phyloP scores from a whole-genome alignment of 2,329 filamentous ascomycete genomes.

The Xylariales sp. region DNA sequence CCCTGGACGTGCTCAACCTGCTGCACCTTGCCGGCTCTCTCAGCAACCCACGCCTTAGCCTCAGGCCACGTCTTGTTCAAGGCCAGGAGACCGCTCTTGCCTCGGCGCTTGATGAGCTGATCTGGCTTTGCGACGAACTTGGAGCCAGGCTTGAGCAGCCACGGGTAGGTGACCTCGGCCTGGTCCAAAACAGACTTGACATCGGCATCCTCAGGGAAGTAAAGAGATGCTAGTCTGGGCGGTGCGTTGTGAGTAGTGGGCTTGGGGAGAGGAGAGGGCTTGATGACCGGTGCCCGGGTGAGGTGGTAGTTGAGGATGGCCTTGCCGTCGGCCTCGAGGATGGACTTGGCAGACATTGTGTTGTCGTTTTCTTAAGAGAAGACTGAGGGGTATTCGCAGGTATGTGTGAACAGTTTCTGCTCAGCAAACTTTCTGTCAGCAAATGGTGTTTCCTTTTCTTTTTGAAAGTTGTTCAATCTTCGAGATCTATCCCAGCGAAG shows the following conservation, averaged over 20 bases:
- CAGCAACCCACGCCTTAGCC: constrained; percentile 88
- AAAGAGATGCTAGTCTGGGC: constrained; percentile 82
- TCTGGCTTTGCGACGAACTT: constrained; percentile 99
- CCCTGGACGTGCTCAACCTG: constrained; percentile 90
- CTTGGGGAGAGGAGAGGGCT: constrained; percentile 86
- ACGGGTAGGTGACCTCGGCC: constrained; percentile 95
- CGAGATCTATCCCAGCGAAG: too few relatives aligned
- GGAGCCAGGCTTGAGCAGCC: constrained; percentile 76
- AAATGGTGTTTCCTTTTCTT: constrained; percentile 2
- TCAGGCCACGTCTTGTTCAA: constrained; percentile 98
- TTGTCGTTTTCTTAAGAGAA: constrained; percentile 13
- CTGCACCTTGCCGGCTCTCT: constrained; percentile 85
- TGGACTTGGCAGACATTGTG: constrained; percentile 94
- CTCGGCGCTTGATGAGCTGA: constrained; percentile 99
- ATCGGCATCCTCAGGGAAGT: constrained; percentile 86
- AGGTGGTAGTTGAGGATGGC: constrained; percentile 99
- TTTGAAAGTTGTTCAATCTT: too few relatives aligned
- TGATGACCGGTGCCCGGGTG: constrained; percentile 94
- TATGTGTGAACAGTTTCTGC: constrained; percentile 17
- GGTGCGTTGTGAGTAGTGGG: constrained; percentile 88
- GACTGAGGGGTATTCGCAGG: constrained; percentile 16
- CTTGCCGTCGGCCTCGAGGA: constrained; percentile 99
- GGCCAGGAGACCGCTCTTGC: constrained; percentile 94
- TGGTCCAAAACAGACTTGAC: constrained; percentile 84
- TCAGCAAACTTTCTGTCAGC: constrained; percentile 2